Evolutionary conservation across 1,139 yeast genomes (phyloP).

Genomic region (Candida tetrigidarum): DNA sequence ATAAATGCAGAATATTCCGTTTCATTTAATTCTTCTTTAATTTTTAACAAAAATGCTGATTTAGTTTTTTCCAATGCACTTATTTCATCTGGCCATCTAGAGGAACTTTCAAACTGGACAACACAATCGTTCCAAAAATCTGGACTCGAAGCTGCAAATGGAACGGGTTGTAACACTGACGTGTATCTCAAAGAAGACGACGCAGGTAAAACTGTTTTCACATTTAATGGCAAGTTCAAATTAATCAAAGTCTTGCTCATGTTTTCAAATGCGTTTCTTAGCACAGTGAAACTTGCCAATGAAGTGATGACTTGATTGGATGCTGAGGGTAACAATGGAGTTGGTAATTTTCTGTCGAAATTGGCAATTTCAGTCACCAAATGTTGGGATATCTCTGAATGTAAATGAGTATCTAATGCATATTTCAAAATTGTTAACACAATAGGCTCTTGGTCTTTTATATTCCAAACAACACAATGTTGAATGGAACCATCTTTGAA

Average conservation of each 20-base stretch:
- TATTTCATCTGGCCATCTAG: conserved; percentile 96
- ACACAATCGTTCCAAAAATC: conserved; percentile 82
- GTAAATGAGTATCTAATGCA: conserved; percentile 65
- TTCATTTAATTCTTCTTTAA: conserved; percentile 61
- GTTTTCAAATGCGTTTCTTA: conserved; percentile 69
- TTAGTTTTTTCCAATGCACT: conserved; percentile 86
- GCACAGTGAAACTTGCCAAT: conserved; percentile 53
- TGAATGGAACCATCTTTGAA: conserved; percentile 89
- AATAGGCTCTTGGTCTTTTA: conserved; percentile 63
- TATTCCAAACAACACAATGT: conserved; percentile 88
- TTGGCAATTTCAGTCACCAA: conserved; percentile 43
- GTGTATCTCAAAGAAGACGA: conserved; percentile 75
- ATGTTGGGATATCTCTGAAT: conserved; percentile 46
- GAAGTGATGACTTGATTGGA: conserved; percentile 57
- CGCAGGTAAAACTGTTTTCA: conserved; percentile 74
- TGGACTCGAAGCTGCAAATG: conserved; percentile 76
- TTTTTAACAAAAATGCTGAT: conserved; percentile 81
- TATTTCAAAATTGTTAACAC: conserved; percentile 68
- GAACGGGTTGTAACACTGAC: conserved; percentile 78
- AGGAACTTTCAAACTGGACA: conserved; percentile 85
- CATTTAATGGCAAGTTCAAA: conserved; percentile 69
- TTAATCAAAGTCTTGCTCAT: conserved; percentile 57
- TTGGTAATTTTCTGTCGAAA: conserved; percentile 58
- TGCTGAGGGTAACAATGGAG: conserved; percentile 62
- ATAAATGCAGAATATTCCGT: conserved; percentile 61